Evolutionary conservation across 768 basidiomycete species (phyloP), one percentile per base, ranked within the genome.

Genomic region (Glaciozyma antarctica): DNA sequence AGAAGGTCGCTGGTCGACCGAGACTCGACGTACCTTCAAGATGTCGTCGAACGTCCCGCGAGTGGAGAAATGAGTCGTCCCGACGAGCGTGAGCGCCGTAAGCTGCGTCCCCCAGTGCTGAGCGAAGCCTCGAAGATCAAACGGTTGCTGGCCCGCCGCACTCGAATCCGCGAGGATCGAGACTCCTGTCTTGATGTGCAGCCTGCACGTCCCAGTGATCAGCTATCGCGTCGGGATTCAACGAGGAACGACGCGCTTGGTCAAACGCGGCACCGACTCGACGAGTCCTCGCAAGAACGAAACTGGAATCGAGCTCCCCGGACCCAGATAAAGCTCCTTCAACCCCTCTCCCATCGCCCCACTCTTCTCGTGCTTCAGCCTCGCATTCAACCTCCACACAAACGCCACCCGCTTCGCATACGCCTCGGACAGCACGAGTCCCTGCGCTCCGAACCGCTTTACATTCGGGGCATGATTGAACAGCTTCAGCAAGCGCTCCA

Each of bases 391-490:
- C 38, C n/a, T 52, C 49, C 48, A 53, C 19, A 63, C 24, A 34
- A 63, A 63, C 38, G 49, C 38, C 17, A 63, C 26, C 24, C 57
- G 17, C 49, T 58, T 63, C 26, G 48, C 62, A 8, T 28, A 19
- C 15, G 58, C 13, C 16, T 63, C 62, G 49, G 58, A 41, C 38
- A 63, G 41, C 10, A 32, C 24, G 62, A 63, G 38, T 6, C 57
- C 34, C 38, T 43, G 38, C 8, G 58, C 57, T 51, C 62, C 57
- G 21, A 58, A 57, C 8, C 34, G 22, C 49, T 63, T 57, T 32
- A 63, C 3, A 48, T 63, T 63, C 10, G 57, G 57, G 21, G 62
- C 62, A 3, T 26, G 38, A 48, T 63, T 63, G 57, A 58, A 45
- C 38, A 63, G 62, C 38, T 41, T 41, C 10, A 41, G 38, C 38